A percentile compares a stretch with the other conserved stretches of the same genome.
phyloP scores from a whole-genome alignment of 2,329 filamentous ascomycete species.

The Tympanopsis confertula region DNA sequence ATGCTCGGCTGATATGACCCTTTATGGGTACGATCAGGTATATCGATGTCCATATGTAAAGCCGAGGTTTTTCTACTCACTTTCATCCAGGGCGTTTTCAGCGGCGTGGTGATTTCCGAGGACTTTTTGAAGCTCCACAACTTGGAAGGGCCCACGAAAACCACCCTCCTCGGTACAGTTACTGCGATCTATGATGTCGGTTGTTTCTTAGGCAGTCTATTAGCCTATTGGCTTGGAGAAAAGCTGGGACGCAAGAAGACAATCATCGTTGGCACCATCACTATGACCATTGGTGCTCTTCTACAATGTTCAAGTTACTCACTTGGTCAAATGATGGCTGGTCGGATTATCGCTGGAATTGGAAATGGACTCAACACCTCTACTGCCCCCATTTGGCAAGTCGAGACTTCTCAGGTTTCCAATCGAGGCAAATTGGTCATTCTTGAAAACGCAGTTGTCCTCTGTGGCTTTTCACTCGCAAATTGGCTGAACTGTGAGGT shows the following conservation, averaged over 20 bases:
- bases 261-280: constrained; percentile 16
- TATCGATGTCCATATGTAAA: neutral
- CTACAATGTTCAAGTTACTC: constrained; percentile 20
- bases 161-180: constrained; percentile 28
- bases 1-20: neutral
- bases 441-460: constrained; percentile 17
- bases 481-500: constrained; percentile 29
- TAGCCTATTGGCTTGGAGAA: constrained; percentile 19
- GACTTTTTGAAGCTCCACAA: constrained; percentile 36
- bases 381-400: constrained; percentile 24
- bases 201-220: constrained; percentile 39
- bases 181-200: constrained; percentile 48
- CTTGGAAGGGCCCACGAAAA: constrained; percentile 23
- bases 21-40: neutral
- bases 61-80: constrained; percentile 4
- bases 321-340: constrained; percentile 26
- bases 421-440: constrained; percentile 18
- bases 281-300: constrained; percentile 20
- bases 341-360: constrained; percentile 31
- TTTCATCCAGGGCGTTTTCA: constrained; percentile 40
- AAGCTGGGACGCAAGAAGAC: constrained; percentile 18
- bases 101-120: constrained; percentile 39
- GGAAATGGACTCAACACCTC: constrained; percentile 29
- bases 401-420: constrained; percentile 19
- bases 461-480: constrained; percentile 16